These are phyloP conservation scores for Gelatoporia subvermispora DNA, from an alignment of 768 basidiomycete species.

Conservation along the genomic window DNA sequence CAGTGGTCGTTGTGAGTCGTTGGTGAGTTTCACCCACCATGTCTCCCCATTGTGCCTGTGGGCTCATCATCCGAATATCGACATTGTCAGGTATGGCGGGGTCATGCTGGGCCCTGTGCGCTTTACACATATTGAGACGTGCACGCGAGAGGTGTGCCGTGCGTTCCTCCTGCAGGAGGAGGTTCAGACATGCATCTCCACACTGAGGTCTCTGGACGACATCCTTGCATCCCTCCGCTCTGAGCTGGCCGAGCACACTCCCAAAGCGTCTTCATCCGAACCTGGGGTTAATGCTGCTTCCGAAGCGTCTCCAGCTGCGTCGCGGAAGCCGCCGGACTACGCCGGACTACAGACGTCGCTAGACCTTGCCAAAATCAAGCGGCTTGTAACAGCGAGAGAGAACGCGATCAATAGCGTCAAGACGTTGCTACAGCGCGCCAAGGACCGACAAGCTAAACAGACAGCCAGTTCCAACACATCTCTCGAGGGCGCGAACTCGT, in stretches of 20 bases:
- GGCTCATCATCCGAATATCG: background rate
- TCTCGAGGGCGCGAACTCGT: no score
- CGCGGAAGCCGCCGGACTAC: constrained; percentile 39
- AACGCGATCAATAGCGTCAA: constrained; percentile 63
- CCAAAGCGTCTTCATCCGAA: background rate
- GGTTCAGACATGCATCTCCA: constrained; percentile 53
- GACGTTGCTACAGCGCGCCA: constrained; percentile 34
- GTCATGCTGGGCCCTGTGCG: constrained; percentile 68
- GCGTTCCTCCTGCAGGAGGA: constrained; percentile 65
- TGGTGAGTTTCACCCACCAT: constrained; percentile 42
- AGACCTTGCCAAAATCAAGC: constrained; percentile 59
- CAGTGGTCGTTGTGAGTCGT: constrained; percentile 73
- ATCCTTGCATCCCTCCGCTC: constrained; percentile 52
- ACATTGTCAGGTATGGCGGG: constrained; percentile 68
- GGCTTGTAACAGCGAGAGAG: constrained; percentile 67
- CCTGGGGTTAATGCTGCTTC: background rate
- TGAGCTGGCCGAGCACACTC: constrained; percentile 32
- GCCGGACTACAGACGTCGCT: constrained; percentile 28
- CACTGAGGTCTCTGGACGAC: constrained; percentile 56
- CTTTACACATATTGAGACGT: constrained; percentile 75
- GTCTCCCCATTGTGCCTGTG: background rate
- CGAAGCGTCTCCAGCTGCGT: background rate
- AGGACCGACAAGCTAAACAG: constrained; percentile 25
- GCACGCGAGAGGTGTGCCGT: constrained; percentile 68
- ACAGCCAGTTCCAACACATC: background rate